Evolutionary conservation across 768 basidiomycete species (phyloP), one percentile per base, ranked within the genome.

Genomic region (Terana coerulea): DNA sequence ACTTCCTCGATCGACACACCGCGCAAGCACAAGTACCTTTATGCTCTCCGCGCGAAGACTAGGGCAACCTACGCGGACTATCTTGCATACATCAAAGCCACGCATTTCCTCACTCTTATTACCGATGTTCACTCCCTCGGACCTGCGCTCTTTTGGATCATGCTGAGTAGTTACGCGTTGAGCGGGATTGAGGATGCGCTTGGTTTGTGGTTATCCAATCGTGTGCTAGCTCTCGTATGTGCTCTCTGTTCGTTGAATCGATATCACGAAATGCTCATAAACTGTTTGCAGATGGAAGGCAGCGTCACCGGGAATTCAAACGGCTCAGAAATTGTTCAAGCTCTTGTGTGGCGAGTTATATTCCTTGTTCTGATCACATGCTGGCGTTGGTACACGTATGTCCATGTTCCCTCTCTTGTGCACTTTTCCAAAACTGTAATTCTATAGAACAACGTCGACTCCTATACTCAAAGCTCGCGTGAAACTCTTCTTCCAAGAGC

Each of bases 401-500:
- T 14, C n/a, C n/a, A n/a, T 42, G 22, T 4, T 25, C 25, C 21
- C 2, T 3, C 15, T 19, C 2, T 5, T 26, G 11, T 12, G 10
- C 21, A 11, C 5, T 11, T 26, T 4, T n/a, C 24, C 22, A 26
- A 10, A 24, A 24, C 41, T 25, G 1, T 14, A 4, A 7, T 21
- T 25, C 2, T 12, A 12, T 14, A 42, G 41, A 15, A 7, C 41
- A 3, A 7, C 22, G 11, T 24, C 1, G 11, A 12, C n/a, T 15
- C 22, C 41, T 12, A 25, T 42, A 6, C 41, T 26, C 22, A 42
- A 42, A 24, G 41, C 3, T 5, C 41, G 41, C 24, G 41, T 24
- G 22, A 42, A 42, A n/a, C 41, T 42, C 41, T 42, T 19, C 41
- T 42, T 42, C 25, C 41, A 42, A 24, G 41, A 42, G 22, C 41